A percentile compares a stretch with the other conserved stretches of the same genome.
Evolutionary conservation across 352 stramenopile genomes (phyloP).

Genomic region (Pythium volutum): DNA sequence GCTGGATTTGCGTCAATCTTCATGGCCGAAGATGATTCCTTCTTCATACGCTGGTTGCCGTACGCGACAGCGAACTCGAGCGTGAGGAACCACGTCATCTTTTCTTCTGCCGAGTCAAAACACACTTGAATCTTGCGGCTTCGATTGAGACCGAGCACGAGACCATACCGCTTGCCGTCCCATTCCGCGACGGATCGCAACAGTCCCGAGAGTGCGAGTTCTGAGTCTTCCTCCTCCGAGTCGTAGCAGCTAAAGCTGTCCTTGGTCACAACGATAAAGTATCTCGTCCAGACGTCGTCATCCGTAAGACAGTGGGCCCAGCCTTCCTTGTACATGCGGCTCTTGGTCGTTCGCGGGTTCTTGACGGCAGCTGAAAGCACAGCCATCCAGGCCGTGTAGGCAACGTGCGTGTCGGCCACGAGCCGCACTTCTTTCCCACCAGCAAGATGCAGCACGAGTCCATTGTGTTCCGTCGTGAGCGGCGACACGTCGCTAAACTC

Average conservation of each 20-base stretch:
- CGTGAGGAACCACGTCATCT: conserved; percentile 82
- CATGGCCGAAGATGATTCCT: conserved; percentile 49
- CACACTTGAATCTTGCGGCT: conserved; percentile 69
- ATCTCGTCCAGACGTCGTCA: conserved; percentile 69
- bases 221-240: conserved; percentile 62
- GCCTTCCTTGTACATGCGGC: conserved; percentile 60
- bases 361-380: conserved; percentile 67
- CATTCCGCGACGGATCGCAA: conserved; percentile 68
- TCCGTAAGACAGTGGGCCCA: conserved; percentile 76
- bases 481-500: conserved; percentile 68
- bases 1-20: conserved; percentile 40
- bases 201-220: conserved; percentile 61
- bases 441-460: conserved; percentile 60
- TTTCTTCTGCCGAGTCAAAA: conserved; percentile 79
- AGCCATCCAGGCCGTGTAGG: conserved; percentile 74
- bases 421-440: conserved; percentile 70
- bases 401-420: conserved; percentile 75
- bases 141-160: conserved; percentile 68
- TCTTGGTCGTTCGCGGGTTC: conserved; percentile 43
- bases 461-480: conserved; percentile 75
- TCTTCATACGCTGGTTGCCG: conserved; percentile 64
- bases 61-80: conserved; percentile 76
- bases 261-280: conserved; percentile 73
- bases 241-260: conserved; percentile 80
- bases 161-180: conserved; percentile 72